Evolutionary conservation across 1,139 yeast genomes (phyloP).

Genomic region (Eremothecium sinecaudum): DNA sequence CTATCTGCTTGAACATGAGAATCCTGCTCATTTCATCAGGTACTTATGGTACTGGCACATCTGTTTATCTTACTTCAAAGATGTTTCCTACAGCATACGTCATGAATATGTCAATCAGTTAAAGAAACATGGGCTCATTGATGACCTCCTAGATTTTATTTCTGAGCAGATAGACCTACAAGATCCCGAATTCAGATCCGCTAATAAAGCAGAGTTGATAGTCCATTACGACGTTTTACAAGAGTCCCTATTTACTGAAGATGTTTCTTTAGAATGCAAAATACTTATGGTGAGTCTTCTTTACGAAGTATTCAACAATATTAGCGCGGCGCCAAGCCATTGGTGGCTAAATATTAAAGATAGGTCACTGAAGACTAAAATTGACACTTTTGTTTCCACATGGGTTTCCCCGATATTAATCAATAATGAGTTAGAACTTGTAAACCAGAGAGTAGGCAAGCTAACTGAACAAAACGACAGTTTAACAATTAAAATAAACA

Average conservation of each 20-base stretch:
- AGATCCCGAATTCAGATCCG: slow-evolving; percentile 32
- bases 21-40: slow-evolving; percentile 32
- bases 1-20: slow-evolving; percentile 37
- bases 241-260: slow-evolving; percentile 22
- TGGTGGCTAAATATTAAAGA: slow-evolving; percentile 56
- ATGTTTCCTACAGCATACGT: slow-evolving; percentile 57
- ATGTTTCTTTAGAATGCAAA: slow-evolving; percentile 32
- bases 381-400: slow-evolving; percentile 55
- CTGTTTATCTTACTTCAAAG: slow-evolving; percentile 52
- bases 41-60: slow-evolving; percentile 68
- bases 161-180: slow-evolving; percentile 37
- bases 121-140: slow-evolving; percentile 39
- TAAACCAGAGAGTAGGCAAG: slow-evolving; percentile 36
- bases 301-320: slow-evolving; percentile 46
- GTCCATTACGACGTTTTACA: slow-evolving; percentile 31
- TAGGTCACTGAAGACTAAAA: slow-evolving; percentile 37
- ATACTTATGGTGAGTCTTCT: slow-evolving; percentile 45
- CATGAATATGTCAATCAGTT: slow-evolving; percentile 52
- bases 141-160: slow-evolving; percentile 40
- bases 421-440: slow-evolving; percentile 47
- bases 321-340: slow-evolving; percentile 58
- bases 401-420: slow-evolving; percentile 60
- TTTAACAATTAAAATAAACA: slow-evolving; percentile 53
- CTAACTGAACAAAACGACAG: slow-evolving; percentile 43
- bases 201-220: slow-evolving; percentile 36